A percentile compares a stretch with the other conserved stretches of the same genome.
Conservation (phyloP, 306 rosid species). For the Hippophae gyantsensis region DNA sequence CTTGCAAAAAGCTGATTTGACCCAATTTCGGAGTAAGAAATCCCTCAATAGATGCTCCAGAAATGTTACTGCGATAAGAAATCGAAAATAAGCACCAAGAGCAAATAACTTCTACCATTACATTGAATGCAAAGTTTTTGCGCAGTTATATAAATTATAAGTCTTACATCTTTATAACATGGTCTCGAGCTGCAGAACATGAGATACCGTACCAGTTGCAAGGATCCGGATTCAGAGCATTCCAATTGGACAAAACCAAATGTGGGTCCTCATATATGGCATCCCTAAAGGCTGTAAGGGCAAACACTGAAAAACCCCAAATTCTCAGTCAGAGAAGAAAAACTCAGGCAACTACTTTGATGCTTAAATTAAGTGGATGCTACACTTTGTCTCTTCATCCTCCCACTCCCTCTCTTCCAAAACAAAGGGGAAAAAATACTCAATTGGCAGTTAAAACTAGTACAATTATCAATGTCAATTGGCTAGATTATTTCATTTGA, state of each 20-base stretch:
- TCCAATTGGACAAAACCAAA: slow-evolving; percentile 56
- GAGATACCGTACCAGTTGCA: slow-evolving; percentile 66
- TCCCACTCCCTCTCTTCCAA: neutral
- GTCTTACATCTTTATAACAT: slow-evolving; percentile 62
- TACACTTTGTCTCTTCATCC: neutral
- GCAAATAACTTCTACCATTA: slow-evolving; percentile 12
- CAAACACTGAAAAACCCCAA: slow-evolving; percentile 38
- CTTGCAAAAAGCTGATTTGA: slow-evolving; percentile 63
- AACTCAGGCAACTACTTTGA: slow-evolving; percentile 9
- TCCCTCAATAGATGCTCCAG: slow-evolving; percentile 66
- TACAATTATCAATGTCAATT: neutral
- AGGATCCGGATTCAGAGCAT: slow-evolving; percentile 50
- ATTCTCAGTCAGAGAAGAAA: slow-evolving; percentile 11
- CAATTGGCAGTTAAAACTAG: no score
- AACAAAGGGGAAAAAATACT: no score
- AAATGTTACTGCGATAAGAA: slow-evolving; percentile 54
- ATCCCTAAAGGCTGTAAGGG: slow-evolving; percentile 49
- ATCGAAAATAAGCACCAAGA: slow-evolving; percentile 17
- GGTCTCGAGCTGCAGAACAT: slow-evolving; percentile 47
- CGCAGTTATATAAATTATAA: neutral
- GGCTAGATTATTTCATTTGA: no score
- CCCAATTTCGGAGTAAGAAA: slow-evolving; percentile 74
- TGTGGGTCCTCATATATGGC: slow-evolving; percentile 64
- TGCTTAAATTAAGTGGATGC: neutral
- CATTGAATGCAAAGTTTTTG: slow-evolving; percentile 1